These are phyloP conservation scores for Rhizopus delemar DNA, from an alignment of 371 early-diverging fungal genomes.

Conservation along the genomic window DNA sequence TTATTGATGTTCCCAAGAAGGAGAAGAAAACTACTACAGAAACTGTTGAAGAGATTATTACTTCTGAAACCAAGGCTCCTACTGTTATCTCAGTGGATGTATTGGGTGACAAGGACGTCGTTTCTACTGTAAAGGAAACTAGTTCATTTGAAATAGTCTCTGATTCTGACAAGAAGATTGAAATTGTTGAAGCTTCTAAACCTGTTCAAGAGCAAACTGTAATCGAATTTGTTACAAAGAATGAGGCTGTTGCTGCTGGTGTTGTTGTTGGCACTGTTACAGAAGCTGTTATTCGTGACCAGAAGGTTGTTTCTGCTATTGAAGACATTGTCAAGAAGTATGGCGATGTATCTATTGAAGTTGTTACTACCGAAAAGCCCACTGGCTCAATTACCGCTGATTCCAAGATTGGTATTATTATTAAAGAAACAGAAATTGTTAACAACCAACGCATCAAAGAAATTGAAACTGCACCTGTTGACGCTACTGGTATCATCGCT, in stretches of 20 bases:
- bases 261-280: no score
- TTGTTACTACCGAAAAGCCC: neutral
- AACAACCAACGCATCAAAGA: neutral
- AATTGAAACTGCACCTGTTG: neutral
- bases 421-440: neutral
- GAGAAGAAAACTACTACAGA: no score
- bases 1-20: no score
- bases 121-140: neutral
- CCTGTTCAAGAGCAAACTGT: neutral
- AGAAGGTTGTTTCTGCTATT: conserved; percentile 21
- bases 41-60: no score
- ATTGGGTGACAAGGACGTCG: no score
- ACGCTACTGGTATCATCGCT: neutral
- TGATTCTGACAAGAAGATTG: neutral
- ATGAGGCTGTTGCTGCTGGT: no score
- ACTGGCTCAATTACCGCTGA: neutral
- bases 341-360: no score
- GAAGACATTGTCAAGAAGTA: conserved; percentile 19
- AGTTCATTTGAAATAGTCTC: no score
- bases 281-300: no score
- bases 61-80: no score
- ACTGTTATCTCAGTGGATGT: no score
- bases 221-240: neutral
- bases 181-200: neutral
- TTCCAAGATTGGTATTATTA: neutral